Evolutionary conservation across 106 monocot genomes (phyloP).

Genomic region (Dendrobium nobile): DNA sequence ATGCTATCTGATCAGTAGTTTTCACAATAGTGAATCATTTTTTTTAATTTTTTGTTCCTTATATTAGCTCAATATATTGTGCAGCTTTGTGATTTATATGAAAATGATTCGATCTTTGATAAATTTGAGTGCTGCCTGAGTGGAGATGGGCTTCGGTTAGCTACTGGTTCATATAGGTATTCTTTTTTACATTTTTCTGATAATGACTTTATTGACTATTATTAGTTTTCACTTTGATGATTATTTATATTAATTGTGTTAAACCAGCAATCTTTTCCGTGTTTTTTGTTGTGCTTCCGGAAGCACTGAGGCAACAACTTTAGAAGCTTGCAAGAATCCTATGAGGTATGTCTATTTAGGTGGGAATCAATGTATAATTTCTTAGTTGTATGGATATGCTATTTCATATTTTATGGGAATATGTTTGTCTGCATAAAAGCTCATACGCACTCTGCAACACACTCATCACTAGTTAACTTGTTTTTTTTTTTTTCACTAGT

Average conservation of each 20-base stretch:
- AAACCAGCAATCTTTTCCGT: slow-evolving; percentile 74
- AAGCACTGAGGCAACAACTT: slow-evolving; percentile 65
- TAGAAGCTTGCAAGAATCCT: slow-evolving; percentile 81
- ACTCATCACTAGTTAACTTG: background rate
- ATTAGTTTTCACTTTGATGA: background rate
- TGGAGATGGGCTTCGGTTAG: slow-evolving; percentile 73
- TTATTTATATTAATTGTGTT: background rate
- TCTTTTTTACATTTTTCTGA: background rate
- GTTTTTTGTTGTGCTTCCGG: slow-evolving; percentile 67
- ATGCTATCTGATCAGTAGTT: background rate
- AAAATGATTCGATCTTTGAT: slow-evolving; percentile 92
- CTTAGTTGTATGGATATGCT: background rate
- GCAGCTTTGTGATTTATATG: slow-evolving; percentile 85
- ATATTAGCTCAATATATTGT: background rate
- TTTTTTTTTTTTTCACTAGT: background rate
- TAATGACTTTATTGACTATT: background rate
- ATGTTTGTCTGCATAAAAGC: background rate
- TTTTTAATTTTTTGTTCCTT: background rate
- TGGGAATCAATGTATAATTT: background rate
- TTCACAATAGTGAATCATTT: background rate
- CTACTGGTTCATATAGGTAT: slow-evolving; percentile 89
- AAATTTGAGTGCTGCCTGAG: slow-evolving; percentile 94
- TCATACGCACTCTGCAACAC: background rate
- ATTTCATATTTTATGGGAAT: background rate
- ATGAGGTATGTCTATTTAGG: slow-evolving; percentile 42